A percentile compares a stretch with the other conserved stretches of the same genome.
Evolutionary conservation across 2,329 filamentous ascomycete genomes (phyloP).

Genomic region (Ophiostoma australiae): DNA sequence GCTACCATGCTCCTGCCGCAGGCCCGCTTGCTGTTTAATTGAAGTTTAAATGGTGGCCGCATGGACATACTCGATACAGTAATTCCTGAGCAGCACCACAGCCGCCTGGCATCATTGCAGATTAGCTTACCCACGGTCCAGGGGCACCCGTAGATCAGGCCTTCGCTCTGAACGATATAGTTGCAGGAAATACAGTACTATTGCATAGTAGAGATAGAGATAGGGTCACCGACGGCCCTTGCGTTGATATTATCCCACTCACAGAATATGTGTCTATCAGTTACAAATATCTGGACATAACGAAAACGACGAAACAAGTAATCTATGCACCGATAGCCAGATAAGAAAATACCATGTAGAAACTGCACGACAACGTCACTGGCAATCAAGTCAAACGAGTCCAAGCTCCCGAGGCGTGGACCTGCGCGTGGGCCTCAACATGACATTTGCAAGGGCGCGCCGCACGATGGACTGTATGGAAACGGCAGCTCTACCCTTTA

Average conservation of each 20-base stretch:
- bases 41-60: neutral
- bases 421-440: neutral
- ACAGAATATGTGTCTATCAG: neutral
- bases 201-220: neutral
- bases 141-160: neutral
- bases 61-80: constrained; percentile 2
- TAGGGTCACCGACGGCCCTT: neutral
- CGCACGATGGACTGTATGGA: neutral
- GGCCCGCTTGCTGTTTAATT: neutral
- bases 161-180: too few species aligned
- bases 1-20: neutral
- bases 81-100: neutral
- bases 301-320: neutral
- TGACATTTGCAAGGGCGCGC: neutral
- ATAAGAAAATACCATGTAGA: too few species aligned
- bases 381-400: neutral
- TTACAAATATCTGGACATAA: neutral
- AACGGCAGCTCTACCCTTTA: neutral
- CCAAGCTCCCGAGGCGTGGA: neutral
- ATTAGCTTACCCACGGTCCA: neutral
- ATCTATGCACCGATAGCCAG: neutral
- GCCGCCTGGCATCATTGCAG: neutral
- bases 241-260: neutral
- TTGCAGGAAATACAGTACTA: too few species aligned
- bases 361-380: neutral